Base-by-base conservation (phyloP, 306 rosid species). In the Lathyrus tuberosus region DNA sequence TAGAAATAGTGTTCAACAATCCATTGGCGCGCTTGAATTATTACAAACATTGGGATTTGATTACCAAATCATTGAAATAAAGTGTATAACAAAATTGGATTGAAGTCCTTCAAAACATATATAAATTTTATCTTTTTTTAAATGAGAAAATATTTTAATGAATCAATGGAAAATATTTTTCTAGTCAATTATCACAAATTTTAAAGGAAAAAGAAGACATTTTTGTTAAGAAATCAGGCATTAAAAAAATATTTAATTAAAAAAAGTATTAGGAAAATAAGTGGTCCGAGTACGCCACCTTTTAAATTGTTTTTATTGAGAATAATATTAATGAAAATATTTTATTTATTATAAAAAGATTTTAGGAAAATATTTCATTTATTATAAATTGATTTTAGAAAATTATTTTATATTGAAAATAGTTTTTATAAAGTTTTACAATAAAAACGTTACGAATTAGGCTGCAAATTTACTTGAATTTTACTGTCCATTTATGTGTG, bases 321-420 rank as follows among this genome's bases (percentile, higher is more conserved):
- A 69, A 76, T 61, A 60, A 60, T 28, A 63, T 40, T 48, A n/a
- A 28, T 4, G 28, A 69, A 76, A 68, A 76, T 49, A 51, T 69
- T 46, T 52, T 62, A 26, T 26, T 26, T 26, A 3, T 26, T 26
- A 33, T 6, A 6, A 33, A 0, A 20, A 20, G 22, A 20, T 20
- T 20, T 20, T 20, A 20, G 1, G 22, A 20, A 31, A 31, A 31
- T 31, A 18, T 76, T 49, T 26, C 17, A 15, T 9, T 35, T 22
- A 33, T 33, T 33, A 6, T 6, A 33, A 20, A 56, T 31, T 44
- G n/a, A 10, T 68, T 38, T 37, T 4, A 51, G 49, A 18, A 76
- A 62, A 76, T 40, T 33, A 8, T 28, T 76, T 37, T 76, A 61
- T 61, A 41, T 40, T 52, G 15, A 49, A 41, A 48, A 18, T 69